Conservation (phyloP, 768 basidiomycete species). For the Tulasnella sp. region DNA sequence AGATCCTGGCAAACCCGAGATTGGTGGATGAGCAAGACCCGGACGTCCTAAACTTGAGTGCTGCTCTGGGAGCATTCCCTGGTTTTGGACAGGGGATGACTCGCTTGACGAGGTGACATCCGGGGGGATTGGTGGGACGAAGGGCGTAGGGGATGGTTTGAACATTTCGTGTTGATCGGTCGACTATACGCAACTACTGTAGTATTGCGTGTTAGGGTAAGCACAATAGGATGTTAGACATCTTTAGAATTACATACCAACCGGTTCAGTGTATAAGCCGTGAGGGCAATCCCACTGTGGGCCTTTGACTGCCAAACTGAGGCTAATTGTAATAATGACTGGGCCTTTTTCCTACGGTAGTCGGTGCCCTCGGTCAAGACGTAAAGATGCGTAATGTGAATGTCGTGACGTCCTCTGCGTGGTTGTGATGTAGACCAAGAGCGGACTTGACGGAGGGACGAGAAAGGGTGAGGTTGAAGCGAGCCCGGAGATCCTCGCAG, state of each 20-base stretch:
- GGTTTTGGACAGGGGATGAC: slow-evolving; percentile 9
- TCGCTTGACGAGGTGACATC: slow-evolving; percentile 18
- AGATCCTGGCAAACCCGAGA: slow-evolving; percentile 8
- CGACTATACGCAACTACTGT: not conserved
- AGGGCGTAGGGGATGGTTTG: slow-evolving; percentile 17
- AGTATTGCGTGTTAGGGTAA: not conserved
- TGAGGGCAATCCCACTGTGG: not conserved
- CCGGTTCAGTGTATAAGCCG: not conserved
- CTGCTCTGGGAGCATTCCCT: slow-evolving; percentile 9
- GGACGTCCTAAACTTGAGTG: slow-evolving; percentile 4
- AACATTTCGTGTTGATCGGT: slow-evolving; percentile 2
- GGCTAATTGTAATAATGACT: not conserved
- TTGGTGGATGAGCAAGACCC: not conserved
- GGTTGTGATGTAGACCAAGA: not conserved
- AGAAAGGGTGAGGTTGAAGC: not conserved
- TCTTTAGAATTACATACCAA: not conserved
- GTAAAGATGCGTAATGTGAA: not conserved
- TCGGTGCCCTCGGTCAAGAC: not conserved
- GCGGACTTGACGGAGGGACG: not conserved
- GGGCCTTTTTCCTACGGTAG: not conserved
- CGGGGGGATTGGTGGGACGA: slow-evolving; percentile 16
- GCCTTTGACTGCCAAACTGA: not conserved
- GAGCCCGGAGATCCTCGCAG: not conserved
- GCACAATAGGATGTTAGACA: not conserved
- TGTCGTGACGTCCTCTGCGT: not conserved